Conservation (phyloP, 495 filamentous ascomycete species). For the Talaromyces adpressus region DNA sequence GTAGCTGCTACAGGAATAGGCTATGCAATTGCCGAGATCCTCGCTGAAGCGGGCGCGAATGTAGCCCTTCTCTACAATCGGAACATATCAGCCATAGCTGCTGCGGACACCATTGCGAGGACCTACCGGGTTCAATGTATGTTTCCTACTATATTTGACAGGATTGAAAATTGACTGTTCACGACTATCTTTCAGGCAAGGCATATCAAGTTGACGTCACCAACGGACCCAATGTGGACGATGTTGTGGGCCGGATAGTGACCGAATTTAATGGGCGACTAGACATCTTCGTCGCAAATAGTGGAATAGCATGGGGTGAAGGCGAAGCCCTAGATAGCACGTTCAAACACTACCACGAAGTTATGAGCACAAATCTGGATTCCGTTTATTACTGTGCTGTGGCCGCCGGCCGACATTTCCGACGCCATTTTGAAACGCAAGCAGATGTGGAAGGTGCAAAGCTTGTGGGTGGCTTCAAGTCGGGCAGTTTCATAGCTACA, state of each 20-base stretch:
- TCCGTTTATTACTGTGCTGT: conserved; percentile 40
- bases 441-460: neutral
- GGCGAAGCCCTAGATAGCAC: conserved; percentile 26
- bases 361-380: conserved; percentile 42
- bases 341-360: conserved; percentile 24
- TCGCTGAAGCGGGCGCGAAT: conserved; percentile 70
- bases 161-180: neutral
- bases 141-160: neutral
- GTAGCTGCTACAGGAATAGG: conserved; percentile 63
- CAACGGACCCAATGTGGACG: neutral
- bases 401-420: conserved; percentile 35
- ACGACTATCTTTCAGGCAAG: neutral
- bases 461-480: conserved; percentile 10
- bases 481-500: conserved; percentile 36
- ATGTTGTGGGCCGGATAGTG: conserved; percentile 42
- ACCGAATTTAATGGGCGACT: conserved; percentile 56
- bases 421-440: conserved; percentile 15
- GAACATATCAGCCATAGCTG: conserved; percentile 54
- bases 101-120: conserved; percentile 53
- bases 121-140: conserved; percentile 62
- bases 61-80: conserved; percentile 76
- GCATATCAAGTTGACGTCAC: conserved; percentile 3
- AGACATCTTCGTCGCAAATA: conserved; percentile 73
- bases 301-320: conserved; percentile 51
- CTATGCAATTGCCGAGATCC: conserved; percentile 53